phyloP scores from a whole-genome alignment of 177 flowering plant genomes.

The Tripterygium wilfordii region DNA sequence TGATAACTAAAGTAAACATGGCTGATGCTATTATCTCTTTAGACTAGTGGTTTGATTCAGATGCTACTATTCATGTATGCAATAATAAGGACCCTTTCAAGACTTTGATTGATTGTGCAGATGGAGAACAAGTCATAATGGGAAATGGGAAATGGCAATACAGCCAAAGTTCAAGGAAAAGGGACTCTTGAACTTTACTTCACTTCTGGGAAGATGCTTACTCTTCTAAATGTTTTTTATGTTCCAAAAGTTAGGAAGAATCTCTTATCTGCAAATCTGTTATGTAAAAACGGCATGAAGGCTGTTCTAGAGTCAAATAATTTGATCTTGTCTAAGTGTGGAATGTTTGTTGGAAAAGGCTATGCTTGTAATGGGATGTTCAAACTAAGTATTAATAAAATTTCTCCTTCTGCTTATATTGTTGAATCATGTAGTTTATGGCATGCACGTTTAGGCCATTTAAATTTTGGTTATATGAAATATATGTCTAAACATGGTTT shows the following conservation, averaged over 20 bases:
- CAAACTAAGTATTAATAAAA: no score
- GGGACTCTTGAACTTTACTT: not conserved
- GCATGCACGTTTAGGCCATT: no score
- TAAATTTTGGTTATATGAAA: no score
- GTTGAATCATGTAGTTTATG: no score
- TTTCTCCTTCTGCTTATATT: no score
- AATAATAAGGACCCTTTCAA: not conserved
- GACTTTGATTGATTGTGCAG: not conserved
- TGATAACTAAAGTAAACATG: conserved; percentile 1
- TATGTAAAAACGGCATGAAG: conserved; percentile 1
- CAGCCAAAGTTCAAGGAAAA: not conserved
- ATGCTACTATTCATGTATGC: conserved; percentile 4
- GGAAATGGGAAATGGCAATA: not conserved
- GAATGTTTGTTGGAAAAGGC: not conserved
- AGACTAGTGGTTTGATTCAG: conserved; percentile 9
- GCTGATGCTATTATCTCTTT: not conserved
- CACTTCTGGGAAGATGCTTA: not conserved
- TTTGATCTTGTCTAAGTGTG: not conserved
- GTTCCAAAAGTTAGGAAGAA: no score
- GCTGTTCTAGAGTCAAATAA: not conserved
- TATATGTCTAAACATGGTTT: no score
- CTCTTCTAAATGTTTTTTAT: not conserved
- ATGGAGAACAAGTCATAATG: not conserved
- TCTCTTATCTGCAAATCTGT: not conserved
- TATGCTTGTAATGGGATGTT: conserved; percentile 1